These are phyloP conservation scores for Chlamydomonas sphaeroides DNA, from an alignment of 139 green algal genomes.

Conservation along the genomic window DNA sequence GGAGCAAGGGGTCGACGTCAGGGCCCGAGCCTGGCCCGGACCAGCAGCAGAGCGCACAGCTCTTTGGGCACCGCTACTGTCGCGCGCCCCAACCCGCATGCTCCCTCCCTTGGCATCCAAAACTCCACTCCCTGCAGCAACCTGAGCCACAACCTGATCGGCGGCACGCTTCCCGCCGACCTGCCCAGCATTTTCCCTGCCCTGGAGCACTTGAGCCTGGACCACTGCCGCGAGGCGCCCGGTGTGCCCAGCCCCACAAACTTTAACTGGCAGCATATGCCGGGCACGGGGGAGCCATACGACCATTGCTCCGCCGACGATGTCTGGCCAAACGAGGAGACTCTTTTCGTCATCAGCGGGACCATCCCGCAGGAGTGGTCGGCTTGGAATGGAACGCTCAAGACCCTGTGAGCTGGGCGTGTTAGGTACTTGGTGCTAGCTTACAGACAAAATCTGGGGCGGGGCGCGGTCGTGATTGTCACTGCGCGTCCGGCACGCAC, in stretches of 20 bases:
- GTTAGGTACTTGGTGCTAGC: not conserved
- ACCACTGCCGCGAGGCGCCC: constrained; percentile 8
- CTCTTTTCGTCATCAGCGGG: not conserved
- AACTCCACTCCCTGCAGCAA: constrained; percentile 11
- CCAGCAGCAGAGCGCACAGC: no score
- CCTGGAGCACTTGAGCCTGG: constrained; percentile 22
- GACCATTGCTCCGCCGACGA: not conserved
- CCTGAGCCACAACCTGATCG: constrained; percentile 27
- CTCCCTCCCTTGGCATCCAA: no score
- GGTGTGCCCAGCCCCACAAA: not conserved
- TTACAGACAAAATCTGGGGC: not conserved
- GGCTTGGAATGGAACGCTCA: not conserved
- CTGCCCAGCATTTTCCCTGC: constrained; percentile 20
- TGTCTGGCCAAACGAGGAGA: not conserved
- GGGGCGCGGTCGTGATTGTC: not conserved
- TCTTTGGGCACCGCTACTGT: no score
- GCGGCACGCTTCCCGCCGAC: constrained; percentile 16
- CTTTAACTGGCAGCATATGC: constrained; percentile 11
- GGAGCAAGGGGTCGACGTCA: no score
- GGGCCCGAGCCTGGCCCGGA: no score
- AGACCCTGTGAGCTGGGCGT: not conserved
- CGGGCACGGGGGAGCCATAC: not conserved
- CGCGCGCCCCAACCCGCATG: no score
- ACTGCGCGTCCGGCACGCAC: no score
- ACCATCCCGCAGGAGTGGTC: not conserved